phyloP scores from a whole-genome alignment of 2,329 filamentous ascomycete genomes.

The Nemania sp. region DNA sequence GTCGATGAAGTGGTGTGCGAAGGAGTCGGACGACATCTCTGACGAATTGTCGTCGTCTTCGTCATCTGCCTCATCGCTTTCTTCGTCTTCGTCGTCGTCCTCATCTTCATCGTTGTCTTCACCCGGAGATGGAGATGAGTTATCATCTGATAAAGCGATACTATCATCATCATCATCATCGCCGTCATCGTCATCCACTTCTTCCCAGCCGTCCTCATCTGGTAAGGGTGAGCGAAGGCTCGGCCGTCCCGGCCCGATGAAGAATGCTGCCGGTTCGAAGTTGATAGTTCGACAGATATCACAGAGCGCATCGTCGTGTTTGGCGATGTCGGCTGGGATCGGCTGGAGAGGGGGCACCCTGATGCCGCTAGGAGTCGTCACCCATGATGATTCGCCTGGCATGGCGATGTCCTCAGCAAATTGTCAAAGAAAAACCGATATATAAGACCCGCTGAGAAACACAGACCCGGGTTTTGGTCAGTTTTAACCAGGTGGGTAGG shows the following conservation, averaged over 20 bases:
- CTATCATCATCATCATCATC: neutral
- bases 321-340: neutral
- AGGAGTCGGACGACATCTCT: conserved; percentile 4
- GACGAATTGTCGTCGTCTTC: conserved; percentile 1
- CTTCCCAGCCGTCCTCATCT: neutral
- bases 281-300: conserved; percentile 10
- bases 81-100: neutral
- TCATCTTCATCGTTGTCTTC: neutral
- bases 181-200: neutral
- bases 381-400: conserved; percentile 7
- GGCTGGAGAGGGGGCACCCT: conserved; percentile 14
- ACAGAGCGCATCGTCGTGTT: conserved; percentile 8
- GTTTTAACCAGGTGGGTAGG: neutral
- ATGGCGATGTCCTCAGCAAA: neutral
- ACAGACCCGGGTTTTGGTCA: neutral
- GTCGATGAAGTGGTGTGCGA: neutral
- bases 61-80: neutral
- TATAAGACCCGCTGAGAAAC: neutral
- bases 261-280: conserved; percentile 7
- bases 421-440: too few relatives aligned
- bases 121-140: neutral
- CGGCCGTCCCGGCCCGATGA: neutral
- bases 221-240: neutral
- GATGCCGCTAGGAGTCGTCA: neutral
- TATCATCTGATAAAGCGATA: conserved; percentile 5